phyloP scores from a whole-genome alignment of 2,329 filamentous ascomycete genomes.

The Dactylonectria macrodidyma region DNA sequence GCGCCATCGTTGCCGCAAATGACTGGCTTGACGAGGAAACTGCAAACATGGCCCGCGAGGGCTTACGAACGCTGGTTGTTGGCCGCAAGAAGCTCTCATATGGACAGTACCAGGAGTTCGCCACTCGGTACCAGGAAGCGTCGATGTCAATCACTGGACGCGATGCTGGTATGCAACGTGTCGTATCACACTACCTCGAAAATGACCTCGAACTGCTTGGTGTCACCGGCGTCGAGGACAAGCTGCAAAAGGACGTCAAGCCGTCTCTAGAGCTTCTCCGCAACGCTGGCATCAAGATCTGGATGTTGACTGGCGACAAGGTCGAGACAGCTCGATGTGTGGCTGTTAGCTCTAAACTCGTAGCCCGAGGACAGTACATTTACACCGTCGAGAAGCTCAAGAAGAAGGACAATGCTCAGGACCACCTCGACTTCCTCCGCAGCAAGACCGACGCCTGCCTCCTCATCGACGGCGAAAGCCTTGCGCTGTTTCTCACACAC shows the following conservation, averaged over 20 bases:
- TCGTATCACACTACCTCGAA: conserved; percentile 87
- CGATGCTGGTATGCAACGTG: conserved; percentile 84
- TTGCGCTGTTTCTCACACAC: conserved; percentile 85
- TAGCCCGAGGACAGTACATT: conserved; percentile 94
- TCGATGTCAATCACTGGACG: conserved; percentile 85
- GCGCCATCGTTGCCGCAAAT: conserved; percentile 93
- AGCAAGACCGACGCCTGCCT: conserved; percentile 90
- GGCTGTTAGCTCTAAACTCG: conserved; percentile 93
- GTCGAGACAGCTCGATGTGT: conserved; percentile 98
- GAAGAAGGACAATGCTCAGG: conserved; percentile 86
- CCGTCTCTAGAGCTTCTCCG: conserved; percentile 93
- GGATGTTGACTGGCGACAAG: conserved; percentile 99
- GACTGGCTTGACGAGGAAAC: conserved; percentile 99
- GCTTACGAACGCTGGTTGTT: conserved; percentile 92
- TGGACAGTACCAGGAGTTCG: conserved; percentile 87
- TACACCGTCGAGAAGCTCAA: conserved; percentile 92
- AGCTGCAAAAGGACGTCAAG: conserved; percentile 95
- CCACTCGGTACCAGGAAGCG: conserved; percentile 81
- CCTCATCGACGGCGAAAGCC: conserved; percentile 93
- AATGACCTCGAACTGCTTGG: conserved; percentile 91
- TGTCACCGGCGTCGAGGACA: conserved; percentile 98
- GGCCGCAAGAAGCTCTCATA: conserved; percentile 89
- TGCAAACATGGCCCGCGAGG: conserved; percentile 99
- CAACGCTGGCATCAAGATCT: conserved; percentile 98
- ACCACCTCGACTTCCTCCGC: conserved; percentile 89